Conservation (phyloP, 805 yeast genomes). For the Candida qinlingensis region DNA sequence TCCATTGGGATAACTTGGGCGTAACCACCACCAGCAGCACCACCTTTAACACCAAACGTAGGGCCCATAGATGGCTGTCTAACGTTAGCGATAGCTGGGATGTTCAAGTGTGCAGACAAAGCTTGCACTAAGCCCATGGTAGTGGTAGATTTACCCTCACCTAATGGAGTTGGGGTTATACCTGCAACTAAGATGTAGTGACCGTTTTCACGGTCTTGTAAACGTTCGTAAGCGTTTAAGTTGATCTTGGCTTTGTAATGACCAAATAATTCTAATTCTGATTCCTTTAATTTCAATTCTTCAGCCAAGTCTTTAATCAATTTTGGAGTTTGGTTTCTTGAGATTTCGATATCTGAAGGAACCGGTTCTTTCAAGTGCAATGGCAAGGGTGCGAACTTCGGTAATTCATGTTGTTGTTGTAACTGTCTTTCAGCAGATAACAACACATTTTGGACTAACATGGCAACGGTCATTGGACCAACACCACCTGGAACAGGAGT, state of each 20-base stretch:
- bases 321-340: conserved; percentile 86
- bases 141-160: conserved; percentile 97
- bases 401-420: conserved; percentile 3
- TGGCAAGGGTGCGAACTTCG: conserved; percentile 36
- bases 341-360: conserved; percentile 87
- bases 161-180: conserved; percentile 96
- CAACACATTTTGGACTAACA: conserved; percentile 81
- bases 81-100: conserved; percentile 85
- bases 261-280: conserved; percentile 86
- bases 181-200: conserved; percentile 92
- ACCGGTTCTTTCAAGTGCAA: conserved; percentile 58
- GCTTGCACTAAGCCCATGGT: conserved; percentile 97
- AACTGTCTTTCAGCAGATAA: conserved; percentile 60
- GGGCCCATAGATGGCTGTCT: conserved; percentile 99
- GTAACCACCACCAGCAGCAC: conserved; percentile 99
- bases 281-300: conserved; percentile 74
- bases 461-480: conserved; percentile 98
- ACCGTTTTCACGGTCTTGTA: conserved; percentile 61
- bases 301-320: conserved; percentile 66
- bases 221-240: conserved; percentile 63
- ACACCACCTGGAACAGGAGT: conserved; percentile 99
- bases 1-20: conserved; percentile 99
- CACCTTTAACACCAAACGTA: conserved; percentile 97
- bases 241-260: conserved; percentile 85
- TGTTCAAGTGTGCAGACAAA: conserved; percentile 80